Evolutionary conservation across 2,329 filamentous ascomycete genomes (phyloP), one percentile per base, ranked within the genome.

Genomic region (Paecilomyces sp.): DNA sequence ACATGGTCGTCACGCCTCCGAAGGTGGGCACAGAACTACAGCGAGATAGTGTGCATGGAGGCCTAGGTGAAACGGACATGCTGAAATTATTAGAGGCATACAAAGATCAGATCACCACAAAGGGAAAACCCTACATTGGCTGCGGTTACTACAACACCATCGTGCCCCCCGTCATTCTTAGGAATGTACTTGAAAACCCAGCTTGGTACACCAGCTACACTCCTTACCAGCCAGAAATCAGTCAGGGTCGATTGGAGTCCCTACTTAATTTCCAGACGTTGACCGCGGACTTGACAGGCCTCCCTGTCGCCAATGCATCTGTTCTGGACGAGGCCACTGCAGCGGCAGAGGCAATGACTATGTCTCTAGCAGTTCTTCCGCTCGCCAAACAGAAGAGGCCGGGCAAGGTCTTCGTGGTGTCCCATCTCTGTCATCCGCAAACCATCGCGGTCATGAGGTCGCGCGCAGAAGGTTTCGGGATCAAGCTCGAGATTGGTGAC

Each of bases 191-290:
- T 60, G 92, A 97, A 81, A 93, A 89, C 73, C 93, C 93, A 4
- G 92, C 88, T 9, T 97, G 93, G 93, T 97, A 97, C 75, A 97
- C 93, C 50, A 96, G 92, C 78, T 97, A 97, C 75, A 97, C 93
- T 0, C 93, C 93, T 15, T 97, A 97, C 77, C 93, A 97, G 79
- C 89, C 93, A 2, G 93, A 97, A 78, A 96, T 97, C 79, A 96
- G 92, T 74, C 93, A 97, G 78, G 93, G 93, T 36, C 87, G 93
- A 58, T 78, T 97, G 63, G 91, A 97, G 81, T 96, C 91, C 5
- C 80, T 97, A 58, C 81, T 97, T 63, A 97, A 97, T 81, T 97
- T 92, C 79, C 93, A 97, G 80, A 97, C 93, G 18, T 82, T 97
- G 80, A 88, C 96, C 8, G 87, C 88, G 1, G 93, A 97, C 71